Base-by-base conservation (phyloP, 768 basidiomycete genomes). In the Hygrocybe punicea region DNA sequence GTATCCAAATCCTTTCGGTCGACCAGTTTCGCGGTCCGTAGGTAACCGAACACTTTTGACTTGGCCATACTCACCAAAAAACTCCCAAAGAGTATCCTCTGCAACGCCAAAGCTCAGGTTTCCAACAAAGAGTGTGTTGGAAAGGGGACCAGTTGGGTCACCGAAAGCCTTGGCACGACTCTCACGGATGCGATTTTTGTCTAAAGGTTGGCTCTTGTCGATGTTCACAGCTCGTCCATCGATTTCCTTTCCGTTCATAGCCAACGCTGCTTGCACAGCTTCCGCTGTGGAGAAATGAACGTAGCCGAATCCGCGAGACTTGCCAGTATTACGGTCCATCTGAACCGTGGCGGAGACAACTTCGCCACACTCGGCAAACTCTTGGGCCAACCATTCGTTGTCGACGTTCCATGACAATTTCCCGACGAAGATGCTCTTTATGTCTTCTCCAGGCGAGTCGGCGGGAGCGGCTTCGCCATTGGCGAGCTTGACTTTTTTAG, bases 381-480 rank as follows among this genome's bases (percentile, higher is more conserved):
- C 96, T 70, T 86, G 81, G 49, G 87, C 84, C 60, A 98, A 85
- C 81, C 93, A 91, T 72, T 98, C 96, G 69, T 92, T 89, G 77
- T 98, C 96, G 60, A 98, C 89, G 70, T 90, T 91, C 95, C 95
- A 99, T 11, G 93, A 95, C 45, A 99, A 81, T 57, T 83, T 82
- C 54, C 96, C 96, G 62, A 99, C 93, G 67, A 95, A 98, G 64
- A 98, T 81, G 37, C 88, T 86, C 65, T 79, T 86, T 14, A 78
- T 76, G 56, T 84, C 80, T 61, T 82, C 80, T 40, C 76, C 76
- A 19, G 70, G 68, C 14, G 71, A 71, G 29, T 72, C 72, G 21
- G 58, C 66, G n/a, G 79, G 65, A 17, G 76, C 75, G 44, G 79
- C 78, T 45, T 80, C 75, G 56, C 78, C 85, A 63, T 86, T 80